These are phyloP conservation scores for Croton laevigatus DNA, from an alignment of 441 rosid species.

Conservation along the genomic window DNA sequence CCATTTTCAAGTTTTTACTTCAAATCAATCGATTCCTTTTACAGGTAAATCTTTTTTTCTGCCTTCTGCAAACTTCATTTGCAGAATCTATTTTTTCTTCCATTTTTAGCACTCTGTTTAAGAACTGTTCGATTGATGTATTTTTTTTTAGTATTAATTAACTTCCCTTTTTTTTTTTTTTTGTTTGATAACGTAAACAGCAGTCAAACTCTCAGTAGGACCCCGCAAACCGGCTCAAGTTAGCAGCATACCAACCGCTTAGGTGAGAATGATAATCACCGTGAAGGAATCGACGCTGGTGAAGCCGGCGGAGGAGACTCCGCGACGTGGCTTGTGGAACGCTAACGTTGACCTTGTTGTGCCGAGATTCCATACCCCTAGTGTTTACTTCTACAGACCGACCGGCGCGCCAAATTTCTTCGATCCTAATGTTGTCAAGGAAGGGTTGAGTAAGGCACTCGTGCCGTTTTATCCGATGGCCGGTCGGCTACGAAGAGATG, in stretches of 20 bases:
- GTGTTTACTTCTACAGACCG: conserved; percentile 88
- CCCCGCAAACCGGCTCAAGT: background rate
- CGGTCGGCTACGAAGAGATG: conserved; percentile 74
- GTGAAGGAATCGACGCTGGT: conserved; percentile 74
- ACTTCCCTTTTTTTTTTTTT: too few relatives aligned
- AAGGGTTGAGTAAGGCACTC: conserved; percentile 65
- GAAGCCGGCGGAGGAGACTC: conserved; percentile 66
- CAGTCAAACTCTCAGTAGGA: background rate
- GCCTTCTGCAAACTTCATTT: too few relatives aligned
- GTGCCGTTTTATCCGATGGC: conserved; percentile 95
- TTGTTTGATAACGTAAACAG: background rate
- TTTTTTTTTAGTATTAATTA: too few relatives aligned
- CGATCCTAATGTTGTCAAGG: conserved; percentile 54
- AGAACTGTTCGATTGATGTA: too few relatives aligned
- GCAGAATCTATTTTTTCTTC: too few relatives aligned
- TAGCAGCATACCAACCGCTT: background rate
- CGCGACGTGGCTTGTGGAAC: conserved; percentile 59
- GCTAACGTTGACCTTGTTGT: conserved; percentile 85
- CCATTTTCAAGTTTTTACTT: background rate
- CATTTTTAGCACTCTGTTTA: too few relatives aligned
- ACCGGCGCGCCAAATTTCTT: conserved; percentile 58
- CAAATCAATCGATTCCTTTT: too few relatives aligned
- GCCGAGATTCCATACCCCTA: conserved; percentile 88
- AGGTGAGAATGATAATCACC: conserved; percentile 38
- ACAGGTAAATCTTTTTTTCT: too few relatives aligned